Evolutionary conservation across 2,329 filamentous ascomycete species (phyloP).

Genomic region (Ophiostoma tasmaniense): DNA sequence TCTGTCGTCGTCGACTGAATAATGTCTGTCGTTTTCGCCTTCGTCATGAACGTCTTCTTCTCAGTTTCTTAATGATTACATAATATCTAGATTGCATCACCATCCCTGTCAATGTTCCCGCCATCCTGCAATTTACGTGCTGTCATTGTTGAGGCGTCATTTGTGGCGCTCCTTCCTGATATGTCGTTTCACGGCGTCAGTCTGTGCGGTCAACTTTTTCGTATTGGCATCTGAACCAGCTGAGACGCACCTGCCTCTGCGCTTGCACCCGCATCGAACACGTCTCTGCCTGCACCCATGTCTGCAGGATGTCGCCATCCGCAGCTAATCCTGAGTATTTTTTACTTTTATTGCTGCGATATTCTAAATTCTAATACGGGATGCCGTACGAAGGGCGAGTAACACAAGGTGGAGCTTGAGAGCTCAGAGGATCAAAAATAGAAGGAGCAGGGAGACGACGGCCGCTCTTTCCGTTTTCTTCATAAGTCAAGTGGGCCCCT

Average conservation of each 20-base stretch:
- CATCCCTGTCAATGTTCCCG: neutral
- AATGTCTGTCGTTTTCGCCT: neutral
- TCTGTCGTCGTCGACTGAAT: no score
- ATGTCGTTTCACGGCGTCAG: neutral
- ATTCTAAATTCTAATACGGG: neutral
- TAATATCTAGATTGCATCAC: neutral
- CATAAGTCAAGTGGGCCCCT: no score
- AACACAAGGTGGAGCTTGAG: neutral
- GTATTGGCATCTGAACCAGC: neutral
- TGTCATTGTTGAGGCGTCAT: neutral
- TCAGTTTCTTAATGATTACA: neutral
- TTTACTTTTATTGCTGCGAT: neutral
- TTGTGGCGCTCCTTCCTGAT: neutral
- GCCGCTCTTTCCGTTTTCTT: neutral
- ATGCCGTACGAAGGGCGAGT: slow-evolving; percentile 8
- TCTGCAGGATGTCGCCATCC: neutral
- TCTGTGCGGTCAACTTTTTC: neutral
- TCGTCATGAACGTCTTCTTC: neutral
- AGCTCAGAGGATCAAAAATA: neutral
- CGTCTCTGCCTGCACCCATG: neutral
- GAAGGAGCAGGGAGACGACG: neutral
- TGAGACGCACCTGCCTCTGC: neutral
- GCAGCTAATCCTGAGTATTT: neutral
- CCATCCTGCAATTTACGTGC: neutral
- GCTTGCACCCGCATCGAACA: neutral